Evolutionary conservation across 345 rosid species (phyloP), one percentile per base, ranked within the genome.

Genomic region (Gossypium thurberi): DNA sequence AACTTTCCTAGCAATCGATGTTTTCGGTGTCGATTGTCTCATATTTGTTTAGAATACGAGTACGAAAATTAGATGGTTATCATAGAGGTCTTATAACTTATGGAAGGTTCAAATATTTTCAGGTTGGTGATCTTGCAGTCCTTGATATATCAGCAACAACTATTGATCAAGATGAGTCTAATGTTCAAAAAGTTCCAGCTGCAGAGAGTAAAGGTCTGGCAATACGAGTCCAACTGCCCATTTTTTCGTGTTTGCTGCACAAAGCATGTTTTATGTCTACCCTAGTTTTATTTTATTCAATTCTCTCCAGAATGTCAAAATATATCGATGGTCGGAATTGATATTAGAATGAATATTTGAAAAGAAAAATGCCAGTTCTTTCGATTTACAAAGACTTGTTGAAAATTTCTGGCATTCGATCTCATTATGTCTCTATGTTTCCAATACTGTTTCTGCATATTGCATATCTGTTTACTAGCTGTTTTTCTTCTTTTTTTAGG

Each of bases 41-140:
- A 59, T 11, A 25, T 25, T 59, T 59, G 40, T 12, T 59, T 25
- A 33, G 8, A 58, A 12, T 58, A 11, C 8, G 6, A 25, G 63
- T 58, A 25, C 5, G 63, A 59, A 59, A 59, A 12, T 59, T 7
- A 59, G 65, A 60, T 28, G 43, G 40, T 12, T 11, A 59, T 71
- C 52, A 44, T n/a, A 33, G 55, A 48, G 52, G 59, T 25, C 50
- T 64, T 40, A 48, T 43, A 69, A 37, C 47, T 28, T 13, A 60
- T 62, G 66, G 53, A 53, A 53, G 28, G 28, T 72, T 74, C 72
- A 77, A 59, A 78, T 66, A 77, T 47, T 28, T 50, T 70, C 88
- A 94, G 98, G 80, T 90, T 70, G 95, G 98, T 47, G 97, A 94
- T 84, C 82, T 94, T 71, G 90, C 81, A 48, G 89, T 94, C 72